phyloP scores from a whole-genome alignment of 768 basidiomycete genomes.

The Sporobolomyces pararoseus region DNA sequence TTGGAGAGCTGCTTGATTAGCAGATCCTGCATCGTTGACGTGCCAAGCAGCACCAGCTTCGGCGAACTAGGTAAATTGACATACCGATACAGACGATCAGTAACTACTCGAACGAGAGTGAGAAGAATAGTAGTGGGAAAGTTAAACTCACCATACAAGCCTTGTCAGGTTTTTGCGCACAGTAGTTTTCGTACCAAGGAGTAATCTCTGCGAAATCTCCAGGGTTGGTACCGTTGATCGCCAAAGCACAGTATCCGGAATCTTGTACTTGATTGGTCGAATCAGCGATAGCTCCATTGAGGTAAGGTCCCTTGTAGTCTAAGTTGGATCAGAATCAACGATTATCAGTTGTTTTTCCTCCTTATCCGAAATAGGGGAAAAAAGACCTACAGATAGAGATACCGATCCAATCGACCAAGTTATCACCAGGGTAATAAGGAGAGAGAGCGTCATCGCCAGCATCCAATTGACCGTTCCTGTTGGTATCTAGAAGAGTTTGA shows the following conservation, averaged over 20 bases:
- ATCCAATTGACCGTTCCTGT: conserved; percentile 41
- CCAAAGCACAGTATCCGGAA: conserved; percentile 36
- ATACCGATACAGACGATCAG: too few relatives aligned
- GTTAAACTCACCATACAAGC: conserved; percentile 44
- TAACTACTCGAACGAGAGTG: too few relatives aligned
- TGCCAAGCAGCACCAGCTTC: conserved; percentile 46
- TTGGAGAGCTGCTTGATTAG: conserved; percentile 31
- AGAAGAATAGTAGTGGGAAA: background rate
- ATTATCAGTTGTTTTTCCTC: background rate
- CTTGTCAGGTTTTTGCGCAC: conserved; percentile 37
- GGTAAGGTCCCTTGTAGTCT: conserved; percentile 43
- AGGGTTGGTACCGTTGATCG: conserved; percentile 38
- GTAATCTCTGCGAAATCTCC: conserved; percentile 13
- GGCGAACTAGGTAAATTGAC: conserved; percentile 31
- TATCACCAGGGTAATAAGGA: conserved; percentile 46
- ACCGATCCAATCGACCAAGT: conserved; percentile 47
- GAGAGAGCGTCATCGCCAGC: conserved; percentile 42
- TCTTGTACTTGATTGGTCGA: conserved; percentile 38
- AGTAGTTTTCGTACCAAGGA: conserved; percentile 43
- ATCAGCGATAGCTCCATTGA: conserved; percentile 26
- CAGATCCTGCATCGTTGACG: conserved; percentile 29
- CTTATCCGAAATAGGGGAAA: background rate
- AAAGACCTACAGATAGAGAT: conserved; percentile 42
- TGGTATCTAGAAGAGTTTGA: conserved; percentile 44
- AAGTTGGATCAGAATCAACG: background rate